Percentiles rank a stretch among this genome's conserved stretches.
These are phyloP conservation scores for Penicillium verrucosum DNA, from an alignment of 2,329 filamentous ascomycete species.

Conservation along the genomic window DNA sequence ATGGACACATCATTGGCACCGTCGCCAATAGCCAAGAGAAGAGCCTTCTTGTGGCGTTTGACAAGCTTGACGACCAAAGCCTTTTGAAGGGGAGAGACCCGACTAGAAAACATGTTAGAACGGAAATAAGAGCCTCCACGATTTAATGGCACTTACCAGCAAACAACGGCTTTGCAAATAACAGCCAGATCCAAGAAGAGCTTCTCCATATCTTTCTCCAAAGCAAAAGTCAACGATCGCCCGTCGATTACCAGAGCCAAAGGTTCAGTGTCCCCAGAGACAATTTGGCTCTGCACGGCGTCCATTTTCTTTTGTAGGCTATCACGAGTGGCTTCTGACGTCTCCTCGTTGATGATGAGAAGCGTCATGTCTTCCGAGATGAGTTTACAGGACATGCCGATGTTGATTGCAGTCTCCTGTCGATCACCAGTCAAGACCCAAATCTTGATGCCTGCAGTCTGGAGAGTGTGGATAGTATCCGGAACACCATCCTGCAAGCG, in stretches of 20 bases:
- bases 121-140: slow-evolving; percentile 5
- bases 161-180: slow-evolving; percentile 98
- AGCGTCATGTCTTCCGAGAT: slow-evolving; percentile 99
- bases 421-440: slow-evolving; percentile 97
- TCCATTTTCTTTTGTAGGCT: slow-evolving; percentile 93
- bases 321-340: slow-evolving; percentile 71
- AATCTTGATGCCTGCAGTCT: slow-evolving; percentile 95
- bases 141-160: slow-evolving; percentile 53
- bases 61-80: slow-evolving; percentile 97
- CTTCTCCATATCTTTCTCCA: slow-evolving; percentile 92
- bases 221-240: slow-evolving; percentile 86
- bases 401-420: slow-evolving; percentile 99
- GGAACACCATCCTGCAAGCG: slow-evolving; percentile 94
- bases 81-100: slow-evolving; percentile 95
- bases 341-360: slow-evolving; percentile 91
- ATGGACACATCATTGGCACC: slow-evolving; percentile 99
- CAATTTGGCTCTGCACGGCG: slow-evolving; percentile 79
- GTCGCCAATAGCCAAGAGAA: slow-evolving; percentile 92
- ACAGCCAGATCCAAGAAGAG: slow-evolving; percentile 88
- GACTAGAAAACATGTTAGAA: slow-evolving; percentile 49
- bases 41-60: slow-evolving; percentile 87
- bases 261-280: slow-evolving; percentile 64
- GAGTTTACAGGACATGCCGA: slow-evolving; percentile 98
- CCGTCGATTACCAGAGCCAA: slow-evolving; percentile 93
- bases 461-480: slow-evolving; percentile 94